These are phyloP conservation scores for Suillus variegatus DNA, from an alignment of 768 basidiomycete species.

Conservation along the genomic window DNA sequence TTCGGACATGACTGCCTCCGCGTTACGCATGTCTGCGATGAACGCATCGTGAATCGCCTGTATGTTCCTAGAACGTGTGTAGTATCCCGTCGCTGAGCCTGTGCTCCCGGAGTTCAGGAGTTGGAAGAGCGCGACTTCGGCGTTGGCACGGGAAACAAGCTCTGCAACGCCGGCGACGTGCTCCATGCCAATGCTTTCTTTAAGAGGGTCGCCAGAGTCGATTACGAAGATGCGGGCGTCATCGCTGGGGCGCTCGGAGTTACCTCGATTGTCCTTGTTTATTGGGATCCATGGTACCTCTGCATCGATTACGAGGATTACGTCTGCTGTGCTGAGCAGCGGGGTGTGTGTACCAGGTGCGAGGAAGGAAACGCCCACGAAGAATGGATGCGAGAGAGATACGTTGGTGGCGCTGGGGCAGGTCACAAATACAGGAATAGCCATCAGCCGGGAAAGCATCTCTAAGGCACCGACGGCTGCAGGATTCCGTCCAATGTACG, in stretches of 20 bases:
- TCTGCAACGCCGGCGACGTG: constrained; percentile 51
- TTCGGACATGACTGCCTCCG: constrained; percentile 35
- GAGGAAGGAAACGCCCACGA: constrained; percentile 54
- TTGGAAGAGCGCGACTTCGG: constrained; percentile 50
- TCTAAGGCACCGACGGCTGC: constrained; percentile 46
- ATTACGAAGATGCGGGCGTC: constrained; percentile 58
- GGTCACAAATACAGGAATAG: constrained; percentile 54
- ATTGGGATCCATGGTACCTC: constrained; percentile 67
- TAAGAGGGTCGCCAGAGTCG: constrained; percentile 65
- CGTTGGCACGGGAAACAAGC: constrained; percentile 58
- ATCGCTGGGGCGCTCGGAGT: constrained; percentile 35
- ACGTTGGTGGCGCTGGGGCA: constrained; percentile 54
- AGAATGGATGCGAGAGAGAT: constrained; percentile 57
- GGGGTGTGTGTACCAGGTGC: constrained; percentile 44
- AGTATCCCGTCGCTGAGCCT: constrained; percentile 13
- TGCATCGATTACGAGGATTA: constrained; percentile 63
- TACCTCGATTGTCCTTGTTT: constrained; percentile 37
- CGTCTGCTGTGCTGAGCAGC: constrained; percentile 56
- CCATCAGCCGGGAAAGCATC: constrained; percentile 49
- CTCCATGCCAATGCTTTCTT: constrained; percentile 46
- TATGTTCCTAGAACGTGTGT: constrained; percentile 17
- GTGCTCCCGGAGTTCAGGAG: constrained; percentile 35
- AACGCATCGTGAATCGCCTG: constrained; percentile 28
- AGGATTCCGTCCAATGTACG: constrained; percentile 58
- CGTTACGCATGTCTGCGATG: constrained; percentile 25